Evolutionary conservation across 116 monocot genomes (phyloP).

Genomic region (Cymodocea nodosa): DNA sequence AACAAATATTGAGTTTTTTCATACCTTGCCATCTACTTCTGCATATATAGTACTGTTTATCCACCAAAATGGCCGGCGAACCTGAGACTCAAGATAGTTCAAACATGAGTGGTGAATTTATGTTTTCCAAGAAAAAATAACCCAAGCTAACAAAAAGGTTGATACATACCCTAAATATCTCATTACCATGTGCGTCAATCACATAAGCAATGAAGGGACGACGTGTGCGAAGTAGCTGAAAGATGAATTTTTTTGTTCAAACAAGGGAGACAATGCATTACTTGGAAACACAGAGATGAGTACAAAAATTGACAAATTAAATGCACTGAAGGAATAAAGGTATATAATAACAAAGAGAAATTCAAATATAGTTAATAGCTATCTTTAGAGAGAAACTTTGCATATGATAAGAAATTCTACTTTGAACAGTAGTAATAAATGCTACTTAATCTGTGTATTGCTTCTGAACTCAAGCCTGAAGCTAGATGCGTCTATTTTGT

Average conservation of each 20-base stretch:
- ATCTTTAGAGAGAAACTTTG: too few species aligned
- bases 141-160: constrained; percentile 5
- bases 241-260: neutral
- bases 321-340: too few species aligned
- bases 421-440: too few species aligned
- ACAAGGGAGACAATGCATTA: too few species aligned
- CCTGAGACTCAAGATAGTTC: constrained; percentile 21
- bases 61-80: constrained; percentile 95
- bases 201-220: constrained; percentile 86
- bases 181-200: constrained; percentile 77
- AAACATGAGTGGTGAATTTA: neutral
- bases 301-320: too few species aligned
- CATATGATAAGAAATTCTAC: too few species aligned
- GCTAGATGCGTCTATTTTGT: too few species aligned
- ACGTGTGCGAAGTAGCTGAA: constrained; percentile 85
- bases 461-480: too few species aligned
- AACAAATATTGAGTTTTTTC: neutral
- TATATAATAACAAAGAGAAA: too few species aligned
- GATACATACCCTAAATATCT: constrained; percentile 77
- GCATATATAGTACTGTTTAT: constrained; percentile 96
- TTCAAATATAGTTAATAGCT: too few species aligned
- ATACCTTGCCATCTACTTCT: constrained; percentile 95
- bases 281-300: too few species aligned
- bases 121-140: neutral
- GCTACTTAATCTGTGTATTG: too few species aligned